Evolutionary conservation across 805 yeast species (phyloP).

Genomic region (Teunomyces aglyptinius): DNA sequence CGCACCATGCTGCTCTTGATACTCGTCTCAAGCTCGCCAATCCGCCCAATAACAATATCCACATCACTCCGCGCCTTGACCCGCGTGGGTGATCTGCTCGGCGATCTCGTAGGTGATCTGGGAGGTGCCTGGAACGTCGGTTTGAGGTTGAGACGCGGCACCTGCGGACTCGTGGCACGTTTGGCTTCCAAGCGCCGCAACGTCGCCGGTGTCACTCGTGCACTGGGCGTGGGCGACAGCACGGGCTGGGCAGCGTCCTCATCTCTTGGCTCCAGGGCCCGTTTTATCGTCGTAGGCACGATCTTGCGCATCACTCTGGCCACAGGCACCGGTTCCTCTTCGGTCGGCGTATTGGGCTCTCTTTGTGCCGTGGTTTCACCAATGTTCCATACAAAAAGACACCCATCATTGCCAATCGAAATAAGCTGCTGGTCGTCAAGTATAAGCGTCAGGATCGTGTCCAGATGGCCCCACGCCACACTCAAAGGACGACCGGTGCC

Average conservation of each 20-base stretch:
- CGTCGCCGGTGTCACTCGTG: constrained; percentile 30
- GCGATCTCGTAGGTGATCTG: constrained; percentile 8
- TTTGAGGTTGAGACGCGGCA: too few species aligned
- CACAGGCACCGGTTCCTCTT: constrained; percentile 16
- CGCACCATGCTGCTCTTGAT: neutral
- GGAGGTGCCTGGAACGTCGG: neutral
- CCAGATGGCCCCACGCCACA: constrained; percentile 55
- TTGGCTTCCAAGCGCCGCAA: constrained; percentile 33
- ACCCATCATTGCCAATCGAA: constrained; percentile 53
- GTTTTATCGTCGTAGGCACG: constrained; percentile 15
- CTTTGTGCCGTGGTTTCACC: neutral
- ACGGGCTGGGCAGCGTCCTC: too few species aligned
- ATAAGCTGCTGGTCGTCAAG: constrained; percentile 26
- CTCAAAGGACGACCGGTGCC: constrained; percentile 46
- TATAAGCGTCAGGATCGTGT: constrained; percentile 45
- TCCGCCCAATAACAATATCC: neutral
- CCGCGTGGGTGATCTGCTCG: constrained; percentile 8
- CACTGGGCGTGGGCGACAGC: constrained; percentile 11
- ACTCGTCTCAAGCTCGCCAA: neutral
- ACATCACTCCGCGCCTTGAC: too few species aligned
- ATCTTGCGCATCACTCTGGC: constrained; percentile 35
- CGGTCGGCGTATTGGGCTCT: constrained; percentile 5
- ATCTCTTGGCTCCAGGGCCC: neutral
- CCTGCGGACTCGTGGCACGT: constrained; percentile 8
- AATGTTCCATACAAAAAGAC: constrained; percentile 49